Conservation (phyloP, 176 grass and related monocot genomes). For the Areca catechu region DNA sequence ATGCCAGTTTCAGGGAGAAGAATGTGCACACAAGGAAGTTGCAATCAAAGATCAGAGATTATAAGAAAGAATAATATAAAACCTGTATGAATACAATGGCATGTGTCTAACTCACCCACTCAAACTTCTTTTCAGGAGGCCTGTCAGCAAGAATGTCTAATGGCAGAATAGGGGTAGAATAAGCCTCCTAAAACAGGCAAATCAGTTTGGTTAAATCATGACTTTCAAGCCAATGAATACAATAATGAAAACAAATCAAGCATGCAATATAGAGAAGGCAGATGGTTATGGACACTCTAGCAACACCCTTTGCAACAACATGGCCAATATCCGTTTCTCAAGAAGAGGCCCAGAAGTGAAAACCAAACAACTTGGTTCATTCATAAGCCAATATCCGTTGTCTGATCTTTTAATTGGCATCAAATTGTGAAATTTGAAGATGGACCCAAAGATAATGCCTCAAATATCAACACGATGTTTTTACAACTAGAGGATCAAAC, state of each 20-base stretch:
- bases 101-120: conserved; percentile 46
- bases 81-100: conserved; percentile 5
- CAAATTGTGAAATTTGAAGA: no score
- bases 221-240: no score
- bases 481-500: not conserved
- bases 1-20: not conserved
- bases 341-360: no score
- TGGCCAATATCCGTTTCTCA: no score
- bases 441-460: not conserved
- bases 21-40: conserved; percentile 11
- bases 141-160: conserved; percentile 78
- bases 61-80: not conserved
- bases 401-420: no score
- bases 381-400: no score
- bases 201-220: conserved; percentile 1
- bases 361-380: no score
- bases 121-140: conserved; percentile 82
- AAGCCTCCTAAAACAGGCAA: conserved; percentile 66
- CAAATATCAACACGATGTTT: not conserved
- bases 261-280: no score
- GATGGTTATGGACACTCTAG: no score
- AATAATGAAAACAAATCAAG: not conserved
- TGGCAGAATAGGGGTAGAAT: conserved; percentile 62
- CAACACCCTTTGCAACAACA: no score
- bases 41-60: conserved; percentile 17